A percentile compares a stretch with the other conserved stretches of the same genome.
Evolutionary conservation across 176 grass and related monocot genomes (phyloP).

Genomic region (Neostapfia colusana): DNA sequence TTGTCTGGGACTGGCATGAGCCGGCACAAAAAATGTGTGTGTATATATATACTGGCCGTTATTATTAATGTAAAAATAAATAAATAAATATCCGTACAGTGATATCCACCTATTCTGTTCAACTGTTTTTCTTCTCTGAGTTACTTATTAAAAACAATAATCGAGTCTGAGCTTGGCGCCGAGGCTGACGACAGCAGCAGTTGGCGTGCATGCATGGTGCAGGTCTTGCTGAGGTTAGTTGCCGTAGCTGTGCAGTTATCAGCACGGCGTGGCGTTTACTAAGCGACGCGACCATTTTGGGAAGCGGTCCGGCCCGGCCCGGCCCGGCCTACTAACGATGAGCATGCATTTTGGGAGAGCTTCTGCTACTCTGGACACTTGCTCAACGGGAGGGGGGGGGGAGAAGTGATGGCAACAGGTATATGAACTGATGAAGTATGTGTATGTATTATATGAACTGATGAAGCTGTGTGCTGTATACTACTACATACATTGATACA

Average conservation of each 20-base stretch:
- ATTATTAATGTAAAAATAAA: no score
- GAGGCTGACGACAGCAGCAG: conserved; percentile 70
- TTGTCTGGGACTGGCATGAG: no score
- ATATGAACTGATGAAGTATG: no score
- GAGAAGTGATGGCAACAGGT: no score
- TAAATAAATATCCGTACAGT: neutral
- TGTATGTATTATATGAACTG: neutral
- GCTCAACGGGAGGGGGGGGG: neutral
- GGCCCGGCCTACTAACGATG: no score
- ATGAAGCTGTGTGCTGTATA: neutral
- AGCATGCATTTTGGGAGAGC: no score
- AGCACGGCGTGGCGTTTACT: no score
- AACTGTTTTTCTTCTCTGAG: neutral
- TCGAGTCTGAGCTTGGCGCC: conserved; percentile 41
- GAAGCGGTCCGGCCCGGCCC: no score
- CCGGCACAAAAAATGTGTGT: neutral
- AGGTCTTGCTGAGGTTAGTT: conserved; percentile 61
- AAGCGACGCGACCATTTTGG: no score
- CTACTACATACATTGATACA: no score
- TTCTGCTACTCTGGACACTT: neutral
- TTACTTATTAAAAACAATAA: neutral
- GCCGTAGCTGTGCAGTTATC: no score
- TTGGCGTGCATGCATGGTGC: conserved; percentile 97
- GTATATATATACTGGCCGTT: neutral
- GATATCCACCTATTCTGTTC: neutral